Percentiles rank a stretch among this genome's conserved stretches.
Evolutionary conservation across 2,329 filamentous ascomycete species (phyloP).

Genomic region (Colletotrichum ledebouriae): DNA sequence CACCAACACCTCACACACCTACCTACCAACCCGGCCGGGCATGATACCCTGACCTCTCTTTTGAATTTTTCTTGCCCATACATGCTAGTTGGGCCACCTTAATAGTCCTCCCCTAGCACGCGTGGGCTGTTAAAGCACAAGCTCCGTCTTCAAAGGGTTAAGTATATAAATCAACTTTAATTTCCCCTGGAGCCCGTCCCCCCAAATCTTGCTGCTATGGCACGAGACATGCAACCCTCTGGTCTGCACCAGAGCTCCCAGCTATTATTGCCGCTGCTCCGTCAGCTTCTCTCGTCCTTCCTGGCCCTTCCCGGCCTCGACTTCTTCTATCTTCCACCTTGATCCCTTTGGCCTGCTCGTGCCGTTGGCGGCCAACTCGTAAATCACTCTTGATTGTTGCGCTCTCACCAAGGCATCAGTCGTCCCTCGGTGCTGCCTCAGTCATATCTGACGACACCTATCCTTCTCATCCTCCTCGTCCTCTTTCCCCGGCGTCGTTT

Average conservation of each 20-base stretch:
- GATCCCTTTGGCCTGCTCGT: slow-evolving; percentile 21
- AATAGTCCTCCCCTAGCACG: slow-evolving; percentile 28
- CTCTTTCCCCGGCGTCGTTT: neutral
- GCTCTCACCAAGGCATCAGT: slow-evolving; percentile 26
- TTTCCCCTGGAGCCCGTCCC: slow-evolving; percentile 48
- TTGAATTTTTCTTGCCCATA: slow-evolving; percentile 16
- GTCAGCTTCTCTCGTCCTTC: slow-evolving; percentile 32
- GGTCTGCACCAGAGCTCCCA: slow-evolving; percentile 54
- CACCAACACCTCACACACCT: slow-evolving; percentile 21
- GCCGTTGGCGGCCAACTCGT: slow-evolving; percentile 21
- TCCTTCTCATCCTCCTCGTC: slow-evolving; percentile 19
- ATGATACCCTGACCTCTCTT: slow-evolving; percentile 35
- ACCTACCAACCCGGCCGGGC: slow-evolving; percentile 27
- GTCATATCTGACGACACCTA: slow-evolving; percentile 28
- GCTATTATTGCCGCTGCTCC: slow-evolving; percentile 38
- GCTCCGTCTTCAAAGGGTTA: slow-evolving; percentile 46
- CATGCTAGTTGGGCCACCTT: slow-evolving; percentile 30
- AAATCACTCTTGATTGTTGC: slow-evolving; percentile 13
- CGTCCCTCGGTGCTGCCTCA: slow-evolving; percentile 31
- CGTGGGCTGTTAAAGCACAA: slow-evolving; percentile 39
- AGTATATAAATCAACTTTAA: slow-evolving; percentile 57
- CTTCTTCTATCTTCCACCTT: slow-evolving; percentile 27
- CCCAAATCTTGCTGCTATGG: slow-evolving; percentile 55
- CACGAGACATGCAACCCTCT: slow-evolving; percentile 58
- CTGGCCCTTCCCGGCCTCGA: slow-evolving; percentile 20